phyloP scores from a whole-genome alignment of 208 protist species.

The Tritrichomonas foetus region DNA sequence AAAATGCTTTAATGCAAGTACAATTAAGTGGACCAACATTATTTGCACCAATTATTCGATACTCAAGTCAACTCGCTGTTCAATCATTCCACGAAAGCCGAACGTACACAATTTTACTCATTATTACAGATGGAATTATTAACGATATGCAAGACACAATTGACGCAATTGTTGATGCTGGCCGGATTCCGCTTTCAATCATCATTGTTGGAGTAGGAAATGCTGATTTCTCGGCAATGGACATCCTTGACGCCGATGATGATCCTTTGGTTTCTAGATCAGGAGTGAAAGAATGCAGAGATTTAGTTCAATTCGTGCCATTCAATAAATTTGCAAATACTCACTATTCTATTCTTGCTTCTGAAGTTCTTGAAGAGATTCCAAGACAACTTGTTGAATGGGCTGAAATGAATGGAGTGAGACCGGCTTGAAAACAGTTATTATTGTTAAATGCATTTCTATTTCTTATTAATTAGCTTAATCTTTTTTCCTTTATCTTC shows the following conservation, averaged over 20 bases:
- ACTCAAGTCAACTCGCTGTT: neutral
- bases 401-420: slow-evolving; percentile 46
- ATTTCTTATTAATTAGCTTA: too few species aligned
- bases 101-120: slow-evolving; percentile 44
- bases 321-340: slow-evolving; percentile 56
- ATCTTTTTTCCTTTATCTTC: too few species aligned
- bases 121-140: slow-evolving; percentile 48
- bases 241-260: slow-evolving; percentile 39
- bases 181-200: slow-evolving; percentile 41
- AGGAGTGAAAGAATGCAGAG: slow-evolving; percentile 41
- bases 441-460: too few species aligned
- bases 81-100: neutral
- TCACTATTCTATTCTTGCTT: slow-evolving; percentile 39
- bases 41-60: slow-evolving; percentile 10
- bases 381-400: slow-evolving; percentile 47
- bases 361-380: slow-evolving; percentile 50
- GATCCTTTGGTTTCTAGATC: neutral
- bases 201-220: slow-evolving; percentile 52
- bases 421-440: neutral
- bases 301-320: slow-evolving; percentile 66
- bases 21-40: slow-evolving; percentile 40
- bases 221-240: slow-evolving; percentile 45
- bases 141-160: slow-evolving; percentile 45
- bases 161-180: slow-evolving; percentile 36
- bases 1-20: slow-evolving; percentile 35